phyloP scores from a whole-genome alignment of 768 basidiomycete genomes.

The Omphalotus guepiniiformis region DNA sequence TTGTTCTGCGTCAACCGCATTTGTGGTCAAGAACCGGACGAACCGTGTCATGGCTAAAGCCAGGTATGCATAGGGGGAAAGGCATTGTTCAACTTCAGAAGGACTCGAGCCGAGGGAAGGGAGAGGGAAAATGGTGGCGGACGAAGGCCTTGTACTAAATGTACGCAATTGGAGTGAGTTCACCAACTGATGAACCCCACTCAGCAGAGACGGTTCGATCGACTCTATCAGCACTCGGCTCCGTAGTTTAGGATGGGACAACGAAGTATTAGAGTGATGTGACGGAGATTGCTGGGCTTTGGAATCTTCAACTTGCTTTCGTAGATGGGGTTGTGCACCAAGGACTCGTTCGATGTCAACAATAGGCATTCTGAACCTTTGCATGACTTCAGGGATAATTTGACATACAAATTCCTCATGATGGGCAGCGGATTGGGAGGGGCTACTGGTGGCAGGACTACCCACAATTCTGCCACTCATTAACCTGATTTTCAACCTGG shows the following conservation, averaged over 20 bases:
- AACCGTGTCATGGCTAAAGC: slow-evolving; percentile 31
- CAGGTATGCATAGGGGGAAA: slow-evolving; percentile 40
- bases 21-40: slow-evolving; percentile 29
- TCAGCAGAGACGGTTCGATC: slow-evolving; percentile 16
- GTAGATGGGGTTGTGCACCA: background rate
- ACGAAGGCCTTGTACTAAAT: slow-evolving; percentile 12
- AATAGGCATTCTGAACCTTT: slow-evolving; percentile 5
- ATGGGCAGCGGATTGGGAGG: background rate
- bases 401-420: slow-evolving; percentile 7
- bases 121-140: background rate
- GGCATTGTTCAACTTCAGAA: slow-evolving; percentile 23
- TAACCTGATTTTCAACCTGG: background rate
- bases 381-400: slow-evolving; percentile 3
- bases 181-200: slow-evolving; percentile 25
- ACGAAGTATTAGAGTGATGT: too few species aligned
- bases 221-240: background rate
- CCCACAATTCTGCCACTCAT: background rate
- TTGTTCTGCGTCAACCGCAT: slow-evolving; percentile 32
- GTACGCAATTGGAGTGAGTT: slow-evolving; percentile 21
- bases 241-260: background rate
- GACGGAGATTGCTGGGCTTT: background rate
- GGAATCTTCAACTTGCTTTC: background rate
- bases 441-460: background rate
- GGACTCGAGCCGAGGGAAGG: background rate
- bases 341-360: slow-evolving; percentile 2